A percentile compares a stretch with the other conserved stretches of the same genome.
These are phyloP conservation scores for Clonostachys byssicola DNA, from an alignment of 2,329 filamentous ascomycete genomes.

Conservation along the genomic window DNA sequence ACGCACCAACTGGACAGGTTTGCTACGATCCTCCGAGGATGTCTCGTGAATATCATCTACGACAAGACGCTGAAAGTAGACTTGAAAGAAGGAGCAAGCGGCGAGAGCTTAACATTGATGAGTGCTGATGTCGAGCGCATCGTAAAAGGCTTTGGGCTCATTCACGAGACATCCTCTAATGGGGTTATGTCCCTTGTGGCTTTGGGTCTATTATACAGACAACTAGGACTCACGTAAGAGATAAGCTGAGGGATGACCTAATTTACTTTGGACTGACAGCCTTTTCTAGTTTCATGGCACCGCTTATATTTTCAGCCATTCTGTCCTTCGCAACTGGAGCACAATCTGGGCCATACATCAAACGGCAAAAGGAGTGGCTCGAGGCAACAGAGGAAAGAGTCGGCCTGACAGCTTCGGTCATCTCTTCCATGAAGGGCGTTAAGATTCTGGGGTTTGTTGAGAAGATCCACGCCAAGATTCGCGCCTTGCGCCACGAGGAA, in stretches of 20 bases:
- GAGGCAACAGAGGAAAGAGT: constrained; percentile 24
- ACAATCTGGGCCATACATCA: background rate
- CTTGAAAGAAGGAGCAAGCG: constrained; percentile 1
- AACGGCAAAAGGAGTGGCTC: constrained; percentile 22
- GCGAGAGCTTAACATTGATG: constrained; percentile 37
- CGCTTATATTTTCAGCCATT: background rate
- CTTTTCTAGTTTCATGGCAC: background rate
- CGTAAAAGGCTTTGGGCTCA: constrained; percentile 17
- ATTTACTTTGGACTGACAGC: background rate
- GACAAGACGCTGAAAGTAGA: constrained; percentile 13
- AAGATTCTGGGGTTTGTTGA: constrained; percentile 37
- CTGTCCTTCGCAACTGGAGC: background rate
- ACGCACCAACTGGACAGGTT: constrained; percentile 28
- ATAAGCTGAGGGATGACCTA: constrained; percentile 35
- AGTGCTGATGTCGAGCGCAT: constrained; percentile 40
- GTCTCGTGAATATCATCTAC: constrained; percentile 24
- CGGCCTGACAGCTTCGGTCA: constrained; percentile 45
- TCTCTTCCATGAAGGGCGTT: constrained; percentile 40
- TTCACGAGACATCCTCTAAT: constrained; percentile 31
- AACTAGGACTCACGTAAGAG: constrained; percentile 42
- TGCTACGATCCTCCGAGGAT: constrained; percentile 22
- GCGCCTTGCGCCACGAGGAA: constrained; percentile 26
- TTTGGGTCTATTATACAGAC: constrained; percentile 20
- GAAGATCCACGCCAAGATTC: constrained; percentile 21
- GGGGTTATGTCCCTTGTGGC: constrained; percentile 19